Evolutionary conservation across 1,139 yeast species (phyloP), one percentile per base, ranked within the genome.

Genomic region (Scheffersomyces parashehatae): DNA sequence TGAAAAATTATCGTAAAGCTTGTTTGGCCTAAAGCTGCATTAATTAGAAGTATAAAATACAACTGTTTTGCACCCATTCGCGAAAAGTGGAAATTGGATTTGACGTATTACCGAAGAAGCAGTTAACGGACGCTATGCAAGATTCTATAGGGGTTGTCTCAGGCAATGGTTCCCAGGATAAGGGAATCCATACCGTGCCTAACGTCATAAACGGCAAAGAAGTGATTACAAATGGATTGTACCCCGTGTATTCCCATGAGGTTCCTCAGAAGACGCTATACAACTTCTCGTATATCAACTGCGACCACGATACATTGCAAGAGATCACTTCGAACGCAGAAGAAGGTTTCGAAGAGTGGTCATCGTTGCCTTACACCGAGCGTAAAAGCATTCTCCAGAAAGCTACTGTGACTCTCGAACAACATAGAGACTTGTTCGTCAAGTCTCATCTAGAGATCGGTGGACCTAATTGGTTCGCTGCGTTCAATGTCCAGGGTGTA

Each of bases 371-470:
- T 0, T 45, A 41, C 28, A 12, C 35, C 0, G 59, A 65, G 12
- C 54, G 62, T 33, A 38, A 54, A 2, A 40, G 44, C 11, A 55
- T 68, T 5, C 54, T 68, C 20, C 39, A 44, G 29, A 51, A 45
- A 9, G 64, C 63, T 1, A 45, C 53, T 3, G 46, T 41, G 4
- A 29, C 55, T 3, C 38, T 69, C 5, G 41, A 35, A 7, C 42
- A 48, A 20, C 45, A 53, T n/a, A 48, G 45, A 31, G 41, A 48
- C 0, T 53, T 52, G 37, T 49, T 67, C 15, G 40, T 57, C 3
- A 46, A 57, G 2, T 62, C 68, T 12, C 73, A 68, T 40, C 14
- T 42, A 14, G 70, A 70, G 35, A 65, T 67, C 8, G 80, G 80
- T 1, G 53, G 67, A 2, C 68, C 77, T 3, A 45, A 34, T 3